Evolutionary conservation across 192 early-diverging fungal species (phyloP).

Genomic region (Gigaspora rosea): DNA sequence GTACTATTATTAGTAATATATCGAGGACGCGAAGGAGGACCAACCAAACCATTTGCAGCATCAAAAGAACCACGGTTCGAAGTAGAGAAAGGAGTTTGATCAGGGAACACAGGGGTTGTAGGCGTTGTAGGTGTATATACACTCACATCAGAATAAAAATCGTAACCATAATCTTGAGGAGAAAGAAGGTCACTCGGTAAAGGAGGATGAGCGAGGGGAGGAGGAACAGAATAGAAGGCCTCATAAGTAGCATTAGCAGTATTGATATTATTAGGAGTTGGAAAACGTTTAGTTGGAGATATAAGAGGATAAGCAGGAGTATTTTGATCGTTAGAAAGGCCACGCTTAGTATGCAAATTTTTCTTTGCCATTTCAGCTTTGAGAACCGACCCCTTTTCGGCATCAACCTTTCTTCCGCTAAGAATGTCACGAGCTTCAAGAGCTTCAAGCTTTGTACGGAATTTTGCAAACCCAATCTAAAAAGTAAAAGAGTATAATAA

Average conservation of each 20-base stretch:
- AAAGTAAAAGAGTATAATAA: too few species aligned
- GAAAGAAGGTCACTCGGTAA: conserved; percentile 60
- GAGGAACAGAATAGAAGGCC: conserved; percentile 44
- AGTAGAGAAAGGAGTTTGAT: conserved; percentile 39
- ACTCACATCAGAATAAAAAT: conserved; percentile 54
- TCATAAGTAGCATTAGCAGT: conserved; percentile 37
- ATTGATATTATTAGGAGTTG: conserved; percentile 25
- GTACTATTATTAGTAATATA: conserved; percentile 33
- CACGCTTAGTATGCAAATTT: conserved; percentile 93
- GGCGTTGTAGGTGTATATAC: conserved; percentile 43
- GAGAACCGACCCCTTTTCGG: conserved; percentile 79
- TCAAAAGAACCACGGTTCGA: conserved; percentile 39
- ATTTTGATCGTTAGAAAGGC: conserved; percentile 58
- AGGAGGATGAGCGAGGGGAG: conserved; percentile 42
- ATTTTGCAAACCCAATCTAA: conserved; percentile 99
- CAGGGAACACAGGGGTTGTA: conserved; percentile 47
- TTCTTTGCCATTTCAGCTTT: conserved; percentile 99
- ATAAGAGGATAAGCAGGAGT: conserved; percentile 24
- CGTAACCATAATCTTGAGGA: conserved; percentile 55
- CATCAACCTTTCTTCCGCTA: conserved; percentile 89
- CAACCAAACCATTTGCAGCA: conserved; percentile 40
- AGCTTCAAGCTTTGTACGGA: conserved; percentile 88
- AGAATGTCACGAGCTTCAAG: conserved; percentile 89
- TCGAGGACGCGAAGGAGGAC: conserved; percentile 20
- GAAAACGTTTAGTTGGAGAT: conserved; percentile 26